These are phyloP conservation scores for Mesotaenium endlicherianum DNA, from an alignment of 139 green algal species.

Conservation along the genomic window DNA sequence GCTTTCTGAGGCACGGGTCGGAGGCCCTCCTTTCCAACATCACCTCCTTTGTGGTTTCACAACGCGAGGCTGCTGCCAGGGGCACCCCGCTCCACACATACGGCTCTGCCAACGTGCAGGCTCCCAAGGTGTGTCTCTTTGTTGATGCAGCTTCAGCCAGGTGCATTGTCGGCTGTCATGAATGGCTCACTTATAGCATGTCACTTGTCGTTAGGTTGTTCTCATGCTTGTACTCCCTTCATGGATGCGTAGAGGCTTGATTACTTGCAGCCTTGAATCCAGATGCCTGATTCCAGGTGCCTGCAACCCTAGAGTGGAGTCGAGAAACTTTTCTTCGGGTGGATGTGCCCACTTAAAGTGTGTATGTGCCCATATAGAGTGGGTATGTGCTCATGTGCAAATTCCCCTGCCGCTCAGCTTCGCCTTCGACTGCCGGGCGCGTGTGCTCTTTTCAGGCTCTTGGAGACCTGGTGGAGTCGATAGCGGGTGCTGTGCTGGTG, in stretches of 20 bases:
- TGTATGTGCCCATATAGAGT: background rate
- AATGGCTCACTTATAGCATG: too few relatives aligned
- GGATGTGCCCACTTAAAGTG: background rate
- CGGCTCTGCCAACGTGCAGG: background rate
- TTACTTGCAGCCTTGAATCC: too few relatives aligned
- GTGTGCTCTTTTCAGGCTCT: background rate
- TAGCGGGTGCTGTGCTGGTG: conserved; percentile 5
- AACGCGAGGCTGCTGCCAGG: background rate
- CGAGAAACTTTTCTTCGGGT: background rate
- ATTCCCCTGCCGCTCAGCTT: background rate
- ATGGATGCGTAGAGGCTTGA: too few relatives aligned
- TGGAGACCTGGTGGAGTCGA: conserved; percentile 4
- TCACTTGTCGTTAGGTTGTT: too few relatives aligned
- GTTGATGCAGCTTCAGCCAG: background rate
- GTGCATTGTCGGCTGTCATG: too few relatives aligned
- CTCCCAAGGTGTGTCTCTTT: background rate
- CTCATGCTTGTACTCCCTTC: too few relatives aligned
- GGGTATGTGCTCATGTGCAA: background rate
- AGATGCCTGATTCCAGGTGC: background rate
- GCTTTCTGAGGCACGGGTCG: conserved; percentile 1
- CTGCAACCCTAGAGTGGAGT: background rate
- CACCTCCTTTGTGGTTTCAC: background rate
- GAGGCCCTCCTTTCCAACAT: background rate
- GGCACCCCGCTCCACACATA: background rate
- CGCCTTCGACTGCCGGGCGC: too few relatives aligned